A percentile compares a stretch with the other conserved stretches of the same genome.
These are phyloP conservation scores for Ganoderma lucidum DNA, from an alignment of 1,284 basidiomycete genomes.

Conservation along the genomic window DNA sequence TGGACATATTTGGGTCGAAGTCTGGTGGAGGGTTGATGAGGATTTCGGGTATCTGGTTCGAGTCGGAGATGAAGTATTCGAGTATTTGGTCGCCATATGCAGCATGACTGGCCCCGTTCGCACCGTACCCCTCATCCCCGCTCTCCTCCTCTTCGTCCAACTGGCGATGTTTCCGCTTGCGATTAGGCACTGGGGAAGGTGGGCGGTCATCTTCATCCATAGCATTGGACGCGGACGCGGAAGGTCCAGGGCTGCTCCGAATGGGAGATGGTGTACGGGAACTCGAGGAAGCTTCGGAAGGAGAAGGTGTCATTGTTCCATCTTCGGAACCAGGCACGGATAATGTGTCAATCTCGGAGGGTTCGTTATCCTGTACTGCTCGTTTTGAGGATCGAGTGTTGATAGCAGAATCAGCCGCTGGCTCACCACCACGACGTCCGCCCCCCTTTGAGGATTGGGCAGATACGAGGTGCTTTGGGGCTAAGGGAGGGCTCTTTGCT, in stretches of 20 bases:
- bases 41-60: constrained; percentile 90
- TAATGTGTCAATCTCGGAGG: constrained; percentile 65
- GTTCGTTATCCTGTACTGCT: constrained; percentile 49
- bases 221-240: constrained; percentile 47
- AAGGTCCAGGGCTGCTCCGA: constrained; percentile 56
- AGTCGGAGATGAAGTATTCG: constrained; percentile 99
- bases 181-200: constrained; percentile 41
- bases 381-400: constrained; percentile 63
- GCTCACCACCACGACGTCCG: constrained; percentile 53
- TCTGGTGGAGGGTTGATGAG: constrained; percentile 91
- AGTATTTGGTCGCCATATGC: constrained; percentile 94
- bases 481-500: constrained; percentile 92
- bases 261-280: constrained; percentile 92
- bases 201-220: constrained; percentile 50
- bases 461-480: constrained; percentile 94
- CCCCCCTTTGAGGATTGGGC: constrained; percentile 61
- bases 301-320: constrained; percentile 86
- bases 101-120: constrained; percentile 49
- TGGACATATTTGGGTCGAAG: constrained; percentile 96
- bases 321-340: constrained; percentile 79
- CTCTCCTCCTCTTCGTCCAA: constrained; percentile 31
- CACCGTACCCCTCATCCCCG: constrained; percentile 24
- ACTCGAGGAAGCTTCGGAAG: constrained; percentile 85
- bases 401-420: constrained; percentile 54
- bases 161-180: constrained; percentile 44